phyloP scores from a whole-genome alignment of 495 filamentous ascomycete species.

The Aspergillus hancockii region DNA sequence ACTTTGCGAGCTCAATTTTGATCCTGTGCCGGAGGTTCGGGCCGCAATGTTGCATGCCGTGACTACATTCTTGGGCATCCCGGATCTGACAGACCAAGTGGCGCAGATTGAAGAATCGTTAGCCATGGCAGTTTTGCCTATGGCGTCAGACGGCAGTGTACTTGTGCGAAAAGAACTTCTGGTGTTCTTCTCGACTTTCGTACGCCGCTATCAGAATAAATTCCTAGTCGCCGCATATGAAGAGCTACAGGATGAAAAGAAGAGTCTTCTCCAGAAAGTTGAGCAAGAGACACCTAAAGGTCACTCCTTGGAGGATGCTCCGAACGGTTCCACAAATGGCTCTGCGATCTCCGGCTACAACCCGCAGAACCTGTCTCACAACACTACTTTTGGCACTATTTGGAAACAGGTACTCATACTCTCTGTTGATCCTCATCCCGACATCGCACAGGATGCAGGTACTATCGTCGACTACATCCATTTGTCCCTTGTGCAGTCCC shows the following conservation, averaged over 20 bases:
- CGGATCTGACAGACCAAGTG: constrained; percentile 88
- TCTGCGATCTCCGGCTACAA: constrained; percentile 22
- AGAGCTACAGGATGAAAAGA: constrained; percentile 82
- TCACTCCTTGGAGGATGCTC: constrained; percentile 16
- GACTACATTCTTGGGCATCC: constrained; percentile 90
- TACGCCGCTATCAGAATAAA: constrained; percentile 86
- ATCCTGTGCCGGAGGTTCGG: constrained; percentile 91
- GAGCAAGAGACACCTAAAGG: constrained; percentile 27
- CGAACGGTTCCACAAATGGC: constrained; percentile 13
- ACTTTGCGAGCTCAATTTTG: constrained; percentile 78
- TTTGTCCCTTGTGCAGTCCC: constrained; percentile 70
- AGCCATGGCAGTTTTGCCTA: constrained; percentile 78
- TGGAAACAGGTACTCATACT: constrained; percentile 92
- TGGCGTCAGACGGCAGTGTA: constrained; percentile 87
- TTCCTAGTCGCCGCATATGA: constrained; percentile 92
- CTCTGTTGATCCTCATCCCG: constrained; percentile 91
- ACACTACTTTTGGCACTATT: constrained; percentile 85
- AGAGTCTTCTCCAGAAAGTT: constrained; percentile 55
- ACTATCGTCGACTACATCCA: constrained; percentile 85
- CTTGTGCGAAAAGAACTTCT: constrained; percentile 91
- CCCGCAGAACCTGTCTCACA: constrained; percentile 62
- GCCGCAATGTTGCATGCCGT: constrained; percentile 91
- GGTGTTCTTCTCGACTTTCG: constrained; percentile 90
- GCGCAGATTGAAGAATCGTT: constrained; percentile 86
- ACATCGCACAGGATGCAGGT: constrained; percentile 81